A percentile compares a stretch with the other conserved stretches of the same genome.
These are phyloP conservation scores for Hypholoma fasciculare DNA, from an alignment of 768 basidiomycete species.

Conservation along the genomic window DNA sequence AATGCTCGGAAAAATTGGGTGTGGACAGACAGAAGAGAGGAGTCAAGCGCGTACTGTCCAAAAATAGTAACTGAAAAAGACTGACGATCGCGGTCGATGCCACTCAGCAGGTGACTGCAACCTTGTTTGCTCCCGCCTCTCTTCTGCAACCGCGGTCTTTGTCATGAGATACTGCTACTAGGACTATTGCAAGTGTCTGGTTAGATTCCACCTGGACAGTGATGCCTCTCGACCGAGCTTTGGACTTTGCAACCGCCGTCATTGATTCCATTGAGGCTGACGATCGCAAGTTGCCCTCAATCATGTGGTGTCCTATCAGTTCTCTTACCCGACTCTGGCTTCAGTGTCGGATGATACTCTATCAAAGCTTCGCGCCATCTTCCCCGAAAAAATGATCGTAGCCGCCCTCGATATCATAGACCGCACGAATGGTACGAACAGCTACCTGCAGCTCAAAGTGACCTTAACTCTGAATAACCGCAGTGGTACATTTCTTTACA, in stretches of 20 bases:
- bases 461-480: neutral
- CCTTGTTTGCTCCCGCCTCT: neutral
- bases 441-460: neutral
- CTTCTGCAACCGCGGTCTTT: too few relatives aligned
- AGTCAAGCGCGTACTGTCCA: neutral
- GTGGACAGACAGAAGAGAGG: too few relatives aligned
- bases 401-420: slow-evolving; percentile 82
- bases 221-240: neutral
- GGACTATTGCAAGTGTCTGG: too few relatives aligned
- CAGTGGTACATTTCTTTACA: slow-evolving; percentile 63
- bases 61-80: neutral
- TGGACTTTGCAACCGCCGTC: slow-evolving; percentile 13
- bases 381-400: slow-evolving; percentile 63
- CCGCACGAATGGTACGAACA: slow-evolving; percentile 55
- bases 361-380: slow-evolving; percentile 53
- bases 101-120: neutral
- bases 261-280: slow-evolving; percentile 17
- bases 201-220: too few relatives aligned
- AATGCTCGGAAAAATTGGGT: too few relatives aligned
- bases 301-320: neutral
- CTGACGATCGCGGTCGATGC: neutral
- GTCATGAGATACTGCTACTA: too few relatives aligned
- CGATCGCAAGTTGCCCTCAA: slow-evolving; percentile 3
- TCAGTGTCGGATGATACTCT: slow-evolving; percentile 48
- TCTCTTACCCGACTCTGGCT: neutral